These are phyloP conservation scores for Vachellia pachyceras DNA, from an alignment of 306 rosid species.

Conservation along the genomic window DNA sequence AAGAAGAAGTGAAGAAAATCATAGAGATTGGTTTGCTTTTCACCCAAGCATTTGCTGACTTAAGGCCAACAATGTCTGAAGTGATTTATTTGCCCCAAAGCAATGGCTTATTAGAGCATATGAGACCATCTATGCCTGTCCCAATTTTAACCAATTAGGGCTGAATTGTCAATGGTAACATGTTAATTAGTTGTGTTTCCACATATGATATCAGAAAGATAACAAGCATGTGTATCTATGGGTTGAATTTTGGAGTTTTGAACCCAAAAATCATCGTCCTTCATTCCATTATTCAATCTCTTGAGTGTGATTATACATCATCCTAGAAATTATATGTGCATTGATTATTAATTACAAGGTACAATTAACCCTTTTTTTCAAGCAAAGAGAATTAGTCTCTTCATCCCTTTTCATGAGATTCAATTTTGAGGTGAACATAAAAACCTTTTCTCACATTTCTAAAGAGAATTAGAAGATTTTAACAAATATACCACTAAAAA, in stretches of 20 bases:
- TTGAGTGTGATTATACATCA: background rate
- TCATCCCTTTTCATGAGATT: too few relatives aligned
- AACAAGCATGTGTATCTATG: background rate
- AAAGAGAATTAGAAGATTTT: too few relatives aligned
- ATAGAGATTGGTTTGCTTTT: conserved; percentile 2
- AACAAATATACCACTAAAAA: too few relatives aligned
- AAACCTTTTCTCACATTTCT: too few relatives aligned
- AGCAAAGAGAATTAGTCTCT: too few relatives aligned
- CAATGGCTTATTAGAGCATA: background rate
- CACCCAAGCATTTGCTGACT: background rate
- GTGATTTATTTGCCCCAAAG: background rate
- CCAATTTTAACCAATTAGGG: background rate
- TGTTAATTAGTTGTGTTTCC: too few relatives aligned
- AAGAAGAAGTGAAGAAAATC: background rate
- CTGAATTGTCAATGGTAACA: background rate
- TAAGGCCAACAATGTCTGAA: background rate
- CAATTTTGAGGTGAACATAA: too few relatives aligned
- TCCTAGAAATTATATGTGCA: background rate
- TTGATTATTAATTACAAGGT: too few relatives aligned
- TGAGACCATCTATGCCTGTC: background rate
- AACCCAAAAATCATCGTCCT: background rate
- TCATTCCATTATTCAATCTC: background rate
- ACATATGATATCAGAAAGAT: background rate
- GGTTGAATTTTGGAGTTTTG: background rate
- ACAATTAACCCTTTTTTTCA: too few relatives aligned